Evolutionary conservation across 2,329 filamentous ascomycete species (phyloP).

Genomic region (Pseudopithomyces maydicus): DNA sequence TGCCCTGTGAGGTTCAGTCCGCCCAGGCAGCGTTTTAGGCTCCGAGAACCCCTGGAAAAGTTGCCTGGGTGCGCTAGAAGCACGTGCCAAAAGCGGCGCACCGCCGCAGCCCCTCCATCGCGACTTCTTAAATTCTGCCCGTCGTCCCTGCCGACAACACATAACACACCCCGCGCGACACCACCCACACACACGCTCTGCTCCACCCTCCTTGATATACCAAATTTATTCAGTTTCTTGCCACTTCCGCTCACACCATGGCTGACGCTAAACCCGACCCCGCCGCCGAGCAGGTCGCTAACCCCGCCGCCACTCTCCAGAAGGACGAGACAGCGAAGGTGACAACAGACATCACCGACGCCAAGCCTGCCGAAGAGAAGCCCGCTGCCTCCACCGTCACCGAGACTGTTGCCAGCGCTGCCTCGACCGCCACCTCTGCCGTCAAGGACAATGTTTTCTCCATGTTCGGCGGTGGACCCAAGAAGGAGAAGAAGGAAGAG

Average conservation of each 20-base stretch:
- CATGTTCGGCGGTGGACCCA: constrained; percentile 97
- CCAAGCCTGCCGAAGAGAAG: constrained; percentile 59
- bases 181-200: constrained; percentile 1
- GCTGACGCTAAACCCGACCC: constrained; percentile 49
- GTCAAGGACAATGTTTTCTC: constrained; percentile 76
- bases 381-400: constrained; percentile 36
- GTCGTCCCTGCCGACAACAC: constrained; percentile 6
- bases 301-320: constrained; percentile 46
- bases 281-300: constrained; percentile 45
- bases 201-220: background rate
- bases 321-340: constrained; percentile 52
- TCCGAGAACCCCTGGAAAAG: background rate
- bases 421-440: constrained; percentile 40
- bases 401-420: constrained; percentile 46
- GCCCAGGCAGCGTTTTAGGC: constrained; percentile 3
- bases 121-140: constrained; percentile 31
- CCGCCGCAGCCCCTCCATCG: constrained; percentile 8
- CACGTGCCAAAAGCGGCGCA: constrained; percentile 3
- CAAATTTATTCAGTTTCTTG: background rate
- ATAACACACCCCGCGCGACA: constrained; percentile 23
- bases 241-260: constrained; percentile 25
- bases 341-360: constrained; percentile 46
- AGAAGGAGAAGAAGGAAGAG: constrained; percentile 91
- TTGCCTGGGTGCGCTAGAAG: background rate
- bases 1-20: background rate